Base-by-base conservation (phyloP, 495 filamentous ascomycete genomes). In the Aspergillus indologenus region DNA sequence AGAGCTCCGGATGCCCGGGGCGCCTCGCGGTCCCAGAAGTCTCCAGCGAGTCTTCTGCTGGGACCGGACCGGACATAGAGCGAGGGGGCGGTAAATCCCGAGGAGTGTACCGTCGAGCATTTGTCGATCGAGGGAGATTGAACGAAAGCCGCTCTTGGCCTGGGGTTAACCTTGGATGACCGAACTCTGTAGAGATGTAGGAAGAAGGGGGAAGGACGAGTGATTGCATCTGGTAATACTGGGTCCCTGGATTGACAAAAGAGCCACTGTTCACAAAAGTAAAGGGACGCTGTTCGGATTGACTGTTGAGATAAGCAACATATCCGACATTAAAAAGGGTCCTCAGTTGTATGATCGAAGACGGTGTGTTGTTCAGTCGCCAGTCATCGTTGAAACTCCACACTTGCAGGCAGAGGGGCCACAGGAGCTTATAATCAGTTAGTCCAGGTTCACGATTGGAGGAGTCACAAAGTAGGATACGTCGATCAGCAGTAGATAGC, bases 51-150 rank as follows among this genome's bases (percentile, higher is more conserved):
- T 79, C 68, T 59, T 76, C 68, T 65, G 81, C 79, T 74, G 81
- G 83, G 72, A 86, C 85, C 78, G 87, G 87, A 72, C 86, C 85
- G 83, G 89, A 91, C 89, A 92, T 92, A 83, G 87, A 86, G 83
- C 87, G 87, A 81, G 86, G 87, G 77, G 84, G 83, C 73, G 88
- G 62, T 59, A 71, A 83, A 73, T 85, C 85, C 83, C 82, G 79
- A 65, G 81, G 83, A 77, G 79, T 84, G 73, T 76, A 80, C 80
- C 81, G 78, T 81, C 85, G 72, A 82, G 83, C 81, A 84, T 86
- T 84, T 80, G 78, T 79, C 71, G 82, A 78, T 80, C 85, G 82
- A 72, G 81, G 79, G 74, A 86, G 79, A 79, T 89, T 87, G 69
- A 90, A 84, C 73, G 82, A 77, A 68, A 86, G 83, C 75, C 82